Evolutionary conservation across 768 basidiomycete species (phyloP), one percentile per base, ranked within the genome.

Genomic region (Collybiopsis confluens): DNA sequence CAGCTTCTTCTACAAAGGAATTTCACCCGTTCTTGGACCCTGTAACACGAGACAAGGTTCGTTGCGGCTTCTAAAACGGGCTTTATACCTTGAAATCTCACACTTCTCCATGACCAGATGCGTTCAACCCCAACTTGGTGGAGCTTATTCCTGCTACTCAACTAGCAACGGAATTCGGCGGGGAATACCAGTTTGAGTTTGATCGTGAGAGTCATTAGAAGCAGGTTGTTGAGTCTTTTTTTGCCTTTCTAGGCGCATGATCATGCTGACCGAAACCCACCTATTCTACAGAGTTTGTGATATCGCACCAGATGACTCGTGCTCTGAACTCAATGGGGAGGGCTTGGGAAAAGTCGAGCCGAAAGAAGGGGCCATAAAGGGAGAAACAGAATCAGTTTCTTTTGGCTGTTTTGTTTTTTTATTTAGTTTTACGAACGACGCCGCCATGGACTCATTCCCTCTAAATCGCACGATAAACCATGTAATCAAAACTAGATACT

Each of bases 21-120:
- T 95, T 58, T 71, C 85, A 9, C 91, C 92, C 0, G n/a, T 92
- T 94, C 73, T 65, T 95, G 46, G 92, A 95, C 64, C 92, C 92
- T 4, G 82, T 92, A 27, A 94, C 92, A 0, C 76, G 89, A 41
- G 90, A 93, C 63, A 95, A 94, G 83, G 88, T 87, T n/a, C n/a
- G n/a, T n/a, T n/a, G n/a, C n/a, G n/a, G n/a, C n/a, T n/a, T n/a
- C n/a, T n/a, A n/a, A n/a, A n/a, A n/a, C n/a, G n/a, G n/a, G 11
- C 45, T 2, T 18, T 1, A 20, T 23, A 6, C 15, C 18, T 18
- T 18, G 3, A 5, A 16, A 43, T 30, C 13, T 24, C 8, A 44
- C n/a, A 11, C 15, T 48, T n/a, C n/a, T n/a, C n/a, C n/a, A n/a
- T 3, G 2, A 50, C 7, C 6, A 90, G 88, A 90, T 94, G 85